Evolutionary conservation across 192 early-diverging fungal genomes (phyloP).

Genomic region (Backusella tarrabulga): DNA sequence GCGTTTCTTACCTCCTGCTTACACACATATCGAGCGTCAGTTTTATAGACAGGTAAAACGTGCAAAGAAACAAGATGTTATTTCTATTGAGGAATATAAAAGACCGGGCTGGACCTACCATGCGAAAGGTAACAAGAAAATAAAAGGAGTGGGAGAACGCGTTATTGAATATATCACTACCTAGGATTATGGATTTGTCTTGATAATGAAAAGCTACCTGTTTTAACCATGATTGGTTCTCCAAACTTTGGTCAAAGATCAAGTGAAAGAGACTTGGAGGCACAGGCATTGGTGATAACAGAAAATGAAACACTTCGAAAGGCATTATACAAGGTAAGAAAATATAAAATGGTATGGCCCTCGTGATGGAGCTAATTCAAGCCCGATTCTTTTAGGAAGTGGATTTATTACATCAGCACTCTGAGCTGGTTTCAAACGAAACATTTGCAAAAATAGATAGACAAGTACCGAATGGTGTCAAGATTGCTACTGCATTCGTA

Average conservation of each 20-base stretch:
- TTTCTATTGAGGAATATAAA: slow-evolving; percentile 77
- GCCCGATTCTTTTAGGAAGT: slow-evolving; percentile 45
- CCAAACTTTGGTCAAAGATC: slow-evolving; percentile 94
- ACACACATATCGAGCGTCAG: slow-evolving; percentile 79
- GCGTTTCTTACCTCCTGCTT: slow-evolving; percentile 84
- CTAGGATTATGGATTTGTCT: slow-evolving; percentile 77
- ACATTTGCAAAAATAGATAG: slow-evolving; percentile 52
- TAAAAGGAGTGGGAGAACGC: not conserved
- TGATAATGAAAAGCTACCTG: slow-evolving; percentile 51
- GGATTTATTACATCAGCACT: slow-evolving; percentile 39
- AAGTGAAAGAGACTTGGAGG: slow-evolving; percentile 88
- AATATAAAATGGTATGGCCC: no score
- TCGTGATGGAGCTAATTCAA: not conserved
- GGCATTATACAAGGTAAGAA: slow-evolving; percentile 51
- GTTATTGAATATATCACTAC: not conserved
- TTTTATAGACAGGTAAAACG: slow-evolving; percentile 58
- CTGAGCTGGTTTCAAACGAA: slow-evolving; percentile 43
- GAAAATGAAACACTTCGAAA: slow-evolving; percentile 49
- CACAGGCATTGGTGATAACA: slow-evolving; percentile 79
- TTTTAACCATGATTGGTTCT: slow-evolving; percentile 85
- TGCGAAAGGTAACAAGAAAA: slow-evolving; percentile 72
- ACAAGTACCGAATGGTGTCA: slow-evolving; percentile 51
- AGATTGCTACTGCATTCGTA: slow-evolving; percentile 52
- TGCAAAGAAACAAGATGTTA: slow-evolving; percentile 42
- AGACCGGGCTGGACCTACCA: slow-evolving; percentile 92